Conservation (phyloP, 2,329 filamentous ascomycete species). For the Diaporthe vexans region DNA sequence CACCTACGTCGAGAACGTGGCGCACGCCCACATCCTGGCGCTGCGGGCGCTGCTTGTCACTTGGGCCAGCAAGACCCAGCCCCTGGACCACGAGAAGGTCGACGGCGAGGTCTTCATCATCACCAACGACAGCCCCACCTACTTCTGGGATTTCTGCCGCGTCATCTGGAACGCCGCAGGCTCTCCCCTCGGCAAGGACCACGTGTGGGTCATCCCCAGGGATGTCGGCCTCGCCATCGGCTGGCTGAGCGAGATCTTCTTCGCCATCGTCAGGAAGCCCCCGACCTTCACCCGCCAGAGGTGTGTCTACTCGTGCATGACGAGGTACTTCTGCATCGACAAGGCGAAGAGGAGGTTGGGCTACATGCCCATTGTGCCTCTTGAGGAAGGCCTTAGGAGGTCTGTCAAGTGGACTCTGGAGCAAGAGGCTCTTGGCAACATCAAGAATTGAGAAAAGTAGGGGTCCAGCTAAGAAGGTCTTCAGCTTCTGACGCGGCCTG, state of each 20-base stretch:
- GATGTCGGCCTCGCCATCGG: slow-evolving; percentile 67
- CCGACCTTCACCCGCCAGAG: slow-evolving; percentile 72
- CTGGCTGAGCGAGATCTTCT: slow-evolving; percentile 66
- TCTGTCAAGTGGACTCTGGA: slow-evolving; percentile 69
- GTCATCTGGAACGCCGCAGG: slow-evolving; percentile 80
- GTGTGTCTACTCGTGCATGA: slow-evolving; percentile 79
- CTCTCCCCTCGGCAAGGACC: slow-evolving; percentile 62
- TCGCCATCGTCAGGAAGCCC: slow-evolving; percentile 62
- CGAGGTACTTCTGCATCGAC: slow-evolving; percentile 81
- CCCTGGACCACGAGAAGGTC: slow-evolving; percentile 79
- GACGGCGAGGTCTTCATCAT: slow-evolving; percentile 92
- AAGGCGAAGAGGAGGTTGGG: slow-evolving; percentile 81
- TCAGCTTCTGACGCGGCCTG: not conserved
- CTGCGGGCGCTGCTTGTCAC: slow-evolving; percentile 78
- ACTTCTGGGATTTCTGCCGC: slow-evolving; percentile 91
- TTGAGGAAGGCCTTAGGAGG: slow-evolving; percentile 74
- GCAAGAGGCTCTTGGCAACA: slow-evolving; percentile 56
- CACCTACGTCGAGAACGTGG: slow-evolving; percentile 74
- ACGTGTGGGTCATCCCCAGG: slow-evolving; percentile 68
- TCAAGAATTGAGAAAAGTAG: slow-evolving; percentile 18
- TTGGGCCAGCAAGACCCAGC: slow-evolving; percentile 66
- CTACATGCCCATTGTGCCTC: slow-evolving; percentile 75
- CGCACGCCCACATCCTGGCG: slow-evolving; percentile 87
- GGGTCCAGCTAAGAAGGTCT: not conserved
- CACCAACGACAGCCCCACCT: slow-evolving; percentile 89